Evolutionary conservation across 2,329 filamentous ascomycete genomes (phyloP), one percentile per base, ranked within the genome.

Genomic region (Colletotrichum sp.): DNA sequence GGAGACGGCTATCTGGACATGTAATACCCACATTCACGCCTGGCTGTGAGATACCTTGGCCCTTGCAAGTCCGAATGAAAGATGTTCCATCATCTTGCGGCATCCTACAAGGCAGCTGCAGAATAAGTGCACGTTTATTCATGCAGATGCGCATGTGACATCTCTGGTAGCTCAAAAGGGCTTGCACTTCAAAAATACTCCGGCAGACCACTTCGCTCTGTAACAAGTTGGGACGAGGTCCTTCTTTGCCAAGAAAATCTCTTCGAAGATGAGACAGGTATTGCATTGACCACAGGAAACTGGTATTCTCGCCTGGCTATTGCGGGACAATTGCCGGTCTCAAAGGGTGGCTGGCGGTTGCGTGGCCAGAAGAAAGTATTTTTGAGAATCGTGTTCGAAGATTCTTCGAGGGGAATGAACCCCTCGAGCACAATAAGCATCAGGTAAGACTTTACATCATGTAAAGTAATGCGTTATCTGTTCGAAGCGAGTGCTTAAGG

Each of bases 31-130:
- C 0, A 18, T 43, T 0, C 38, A n/a, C 8, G 38, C 9, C n/a
- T n/a, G 38, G 18, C 38, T 3, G 38, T 43, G 16, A 43, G 18
- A n/a, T n/a, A n/a, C 0, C 18, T n/a, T 0, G 0, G 16, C 18
- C 38, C 38, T n/a, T 43, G 8, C 8, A 0, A 43, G 16, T 43
- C 38, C 18, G 18, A 43, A 0, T n/a, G 38, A 0, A 38, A 38
- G 16, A 43, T 10, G 0, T 43, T 43, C 16, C 38, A 43, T 43
- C 38, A 10, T 43, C 0, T n/a, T n/a, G 16, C 18, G 9, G 16
- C 18, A 43, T 43, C 38, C 16, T 43, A 43, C 8, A n/a, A 43
- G 18, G 1, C 38, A 43, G 0, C 4, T n/a, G 2, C 0, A 43
- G 16, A 43, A 18, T n/a, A 0, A 43, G 16, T 43, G 38, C 36